These are phyloP conservation scores for Cyathus striatus DNA, from an alignment of 768 basidiomycete genomes.

Conservation along the genomic window DNA sequence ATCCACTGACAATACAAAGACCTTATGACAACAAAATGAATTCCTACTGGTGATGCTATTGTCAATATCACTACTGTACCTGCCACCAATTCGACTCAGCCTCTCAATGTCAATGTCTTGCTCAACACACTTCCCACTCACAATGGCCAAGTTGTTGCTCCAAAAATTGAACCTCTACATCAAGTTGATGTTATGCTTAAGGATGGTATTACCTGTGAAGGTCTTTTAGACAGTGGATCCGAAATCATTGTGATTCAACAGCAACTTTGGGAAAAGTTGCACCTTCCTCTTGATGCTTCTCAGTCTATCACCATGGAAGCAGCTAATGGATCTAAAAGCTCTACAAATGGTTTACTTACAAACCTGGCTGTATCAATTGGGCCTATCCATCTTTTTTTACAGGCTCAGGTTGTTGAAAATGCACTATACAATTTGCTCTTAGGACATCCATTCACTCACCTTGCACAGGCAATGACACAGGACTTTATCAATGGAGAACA, in stretches of 20 bases:
- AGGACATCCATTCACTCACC: conserved; percentile 18
- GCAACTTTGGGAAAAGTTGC: conserved; percentile 11
- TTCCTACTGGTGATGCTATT: neutral
- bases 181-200: conserved; percentile 6
- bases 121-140: conserved; percentile 1
- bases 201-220: too few species aligned
- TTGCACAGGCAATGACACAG: conserved; percentile 8
- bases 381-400: conserved; percentile 13
- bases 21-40: conserved; percentile 8
- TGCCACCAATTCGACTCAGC: too few species aligned
- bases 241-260: too few species aligned
- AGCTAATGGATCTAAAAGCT: too few species aligned
- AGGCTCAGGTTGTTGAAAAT: too few species aligned
- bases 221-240: too few species aligned
- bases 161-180: conserved; percentile 17
- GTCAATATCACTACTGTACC: neutral
- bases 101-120: neutral
- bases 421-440: too few species aligned
- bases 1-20: conserved; percentile 11
- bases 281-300: conserved; percentile 11
- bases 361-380: conserved; percentile 19
- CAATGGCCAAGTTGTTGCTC: too few species aligned
- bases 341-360: conserved; percentile 13
- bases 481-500: conserved; percentile 12
- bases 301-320: too few species aligned